These are phyloP conservation scores for Penicillium hordei DNA, from an alignment of 2,329 filamentous ascomycete genomes.

Conservation along the genomic window DNA sequence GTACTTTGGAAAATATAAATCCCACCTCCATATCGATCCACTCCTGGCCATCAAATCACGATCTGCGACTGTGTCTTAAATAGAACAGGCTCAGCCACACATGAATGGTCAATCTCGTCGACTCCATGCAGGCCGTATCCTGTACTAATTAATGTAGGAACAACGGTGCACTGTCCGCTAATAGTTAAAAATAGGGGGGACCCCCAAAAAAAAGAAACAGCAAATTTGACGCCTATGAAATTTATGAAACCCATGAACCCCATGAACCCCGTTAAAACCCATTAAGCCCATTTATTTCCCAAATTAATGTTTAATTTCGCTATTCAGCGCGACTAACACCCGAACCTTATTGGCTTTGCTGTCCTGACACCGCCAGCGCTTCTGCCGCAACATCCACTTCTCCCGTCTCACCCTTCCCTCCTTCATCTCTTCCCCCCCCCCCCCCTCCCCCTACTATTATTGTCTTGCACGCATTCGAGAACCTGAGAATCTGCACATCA, in stretches of 20 bases:
- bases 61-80: constrained; percentile 2
- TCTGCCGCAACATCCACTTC: constrained; percentile 21
- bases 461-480: not conserved
- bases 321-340: constrained; percentile 8
- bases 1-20: constrained; percentile 3
- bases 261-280: not conserved
- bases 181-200: not conserved
- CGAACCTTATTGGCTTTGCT: constrained; percentile 8
- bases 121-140: constrained; percentile 1
- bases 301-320: constrained; percentile 2
- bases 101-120: not conserved
- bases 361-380: constrained; percentile 21
- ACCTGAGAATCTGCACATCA: constrained; percentile 31
- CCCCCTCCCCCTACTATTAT: not conserved
- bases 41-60: not conserved
- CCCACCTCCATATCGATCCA: not conserved
- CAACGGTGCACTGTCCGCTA: not conserved
- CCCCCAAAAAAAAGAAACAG: not conserved
- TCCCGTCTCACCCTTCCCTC: constrained; percentile 26
- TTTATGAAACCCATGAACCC: not conserved
- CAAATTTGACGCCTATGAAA: not conserved
- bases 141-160: not conserved
- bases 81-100: constrained; percentile 9
- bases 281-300: not conserved
- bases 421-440: constrained; percentile 10